Base-by-base conservation (phyloP, 768 basidiomycete genomes). In the Suillus occidentalis region DNA sequence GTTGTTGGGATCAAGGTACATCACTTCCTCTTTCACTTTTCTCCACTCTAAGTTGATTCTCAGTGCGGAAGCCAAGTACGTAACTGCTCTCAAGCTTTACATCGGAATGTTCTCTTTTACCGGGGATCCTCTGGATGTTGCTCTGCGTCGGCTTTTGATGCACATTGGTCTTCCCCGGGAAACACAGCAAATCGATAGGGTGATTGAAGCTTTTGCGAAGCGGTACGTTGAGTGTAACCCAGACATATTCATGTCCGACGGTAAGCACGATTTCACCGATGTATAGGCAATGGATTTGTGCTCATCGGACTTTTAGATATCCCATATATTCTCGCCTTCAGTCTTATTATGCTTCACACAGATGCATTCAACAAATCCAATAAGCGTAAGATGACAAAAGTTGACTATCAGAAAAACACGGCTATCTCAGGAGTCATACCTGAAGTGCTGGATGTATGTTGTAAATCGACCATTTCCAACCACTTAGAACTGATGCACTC, bases 341-440 rank as follows among this genome's bases (percentile, higher is more conserved):
- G 97, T 70, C 81, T 98, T 73, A 97, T 99, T 71, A 99, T 99
- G 97, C 82, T 98, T 59, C 96, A 99, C 74, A 99, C 97, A 20
- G 97, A 99, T 73, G 93, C 91, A 6, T 99, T 99, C 83, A 99
- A 99, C 79, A 93, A 91, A 77, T 94, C 93, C 67, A 99, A 99
- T 79, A 98, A 92, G 79, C 89, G 88, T 61, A 99, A 99, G 80
- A 99, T 99, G 97, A 87, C 90, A 43, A 98, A 97, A 75, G 83
- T 87, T 2, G 96, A 97, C 72, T 99, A 99, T 72, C 81, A 98
- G 71, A 91, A 88, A 79, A 99, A 99, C 71, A 96, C 97, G 0
- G 82, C 85, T 45, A 83, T 98, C 65, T 92, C 95, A 9, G 95
- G 96, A 4, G 84, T 97, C 43, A 81, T 87, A 25, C 82, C 88